These are phyloP conservation scores for Chenopodium berlandieri DNA, from an alignment of 148 eudicot species.

Conservation along the genomic window DNA sequence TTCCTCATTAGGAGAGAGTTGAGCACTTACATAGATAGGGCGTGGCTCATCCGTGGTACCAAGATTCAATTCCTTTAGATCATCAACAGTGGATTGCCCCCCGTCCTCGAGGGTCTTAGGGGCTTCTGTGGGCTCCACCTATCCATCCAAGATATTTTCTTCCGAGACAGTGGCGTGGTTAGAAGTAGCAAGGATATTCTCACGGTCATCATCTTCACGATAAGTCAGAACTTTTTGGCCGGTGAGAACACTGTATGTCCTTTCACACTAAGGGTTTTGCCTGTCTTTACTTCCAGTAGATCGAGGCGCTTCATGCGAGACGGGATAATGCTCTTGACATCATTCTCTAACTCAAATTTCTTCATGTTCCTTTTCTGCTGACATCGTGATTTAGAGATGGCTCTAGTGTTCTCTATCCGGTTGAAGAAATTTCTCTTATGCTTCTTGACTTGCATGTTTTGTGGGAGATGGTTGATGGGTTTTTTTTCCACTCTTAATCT, in stretches of 20 bases:
- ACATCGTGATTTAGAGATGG: too few relatives aligned
- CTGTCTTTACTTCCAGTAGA: neutral
- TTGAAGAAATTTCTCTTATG: too few relatives aligned
- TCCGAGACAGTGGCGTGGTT: neutral
- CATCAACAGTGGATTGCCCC: slow-evolving; percentile 6
- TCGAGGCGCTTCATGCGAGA: neutral
- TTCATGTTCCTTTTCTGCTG: neutral
- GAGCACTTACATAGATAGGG: neutral
- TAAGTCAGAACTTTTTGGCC: neutral
- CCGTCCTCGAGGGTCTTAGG: neutral
- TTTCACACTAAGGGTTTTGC: neutral
- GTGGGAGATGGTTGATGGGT: too few relatives aligned
- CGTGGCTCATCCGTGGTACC: neutral
- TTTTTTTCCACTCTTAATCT: too few relatives aligned
- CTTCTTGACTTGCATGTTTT: too few relatives aligned
- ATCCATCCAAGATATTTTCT: too few relatives aligned
- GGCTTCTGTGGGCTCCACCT: neutral
- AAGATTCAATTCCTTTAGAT: neutral
- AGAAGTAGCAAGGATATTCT: neutral
- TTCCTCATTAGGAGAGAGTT: neutral
- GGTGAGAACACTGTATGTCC: neutral
- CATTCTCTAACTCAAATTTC: neutral
- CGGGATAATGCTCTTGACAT: neutral
- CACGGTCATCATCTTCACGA: neutral
- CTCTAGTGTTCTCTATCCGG: too few relatives aligned